phyloP scores from a whole-genome alignment of 495 filamentous ascomycete genomes.

The Apiosordaria backusii region DNA sequence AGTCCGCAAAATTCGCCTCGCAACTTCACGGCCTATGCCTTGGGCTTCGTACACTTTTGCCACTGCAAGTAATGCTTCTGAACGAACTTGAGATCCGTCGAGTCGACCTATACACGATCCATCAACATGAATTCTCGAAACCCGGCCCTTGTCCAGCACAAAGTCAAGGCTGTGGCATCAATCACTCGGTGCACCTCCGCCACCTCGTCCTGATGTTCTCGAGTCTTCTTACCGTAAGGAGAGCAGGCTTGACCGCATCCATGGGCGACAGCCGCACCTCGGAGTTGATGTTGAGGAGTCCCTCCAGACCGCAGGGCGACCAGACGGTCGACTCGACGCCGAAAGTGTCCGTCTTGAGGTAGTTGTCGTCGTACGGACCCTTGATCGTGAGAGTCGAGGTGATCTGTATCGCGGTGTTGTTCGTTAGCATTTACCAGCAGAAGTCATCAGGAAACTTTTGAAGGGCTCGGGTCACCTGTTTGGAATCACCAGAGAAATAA shows the following conservation, averaged over 20 bases:
- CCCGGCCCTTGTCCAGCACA: background rate
- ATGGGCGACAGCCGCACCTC: slow-evolving; percentile 34
- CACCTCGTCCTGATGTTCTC: slow-evolving; percentile 16
- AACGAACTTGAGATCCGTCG: slow-evolving; percentile 33
- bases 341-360: slow-evolving; percentile 38
- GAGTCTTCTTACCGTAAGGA: slow-evolving; percentile 29
- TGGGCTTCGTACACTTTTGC: slow-evolving; percentile 26
- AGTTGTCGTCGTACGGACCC: slow-evolving; percentile 39
- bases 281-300: slow-evolving; percentile 44
- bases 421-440: background rate
- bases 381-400: slow-evolving; percentile 33
- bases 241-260: slow-evolving; percentile 17
- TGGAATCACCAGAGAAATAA: slow-evolving; percentile 46
- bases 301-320: slow-evolving; percentile 41
- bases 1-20: background rate
- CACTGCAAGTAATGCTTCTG: slow-evolving; percentile 35
- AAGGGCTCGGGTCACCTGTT: slow-evolving; percentile 17
- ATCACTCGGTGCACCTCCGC: slow-evolving; percentile 10
- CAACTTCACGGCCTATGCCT: background rate
- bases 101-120: slow-evolving; percentile 27
- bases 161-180: background rate
- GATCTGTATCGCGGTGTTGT: slow-evolving; percentile 19
- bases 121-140: background rate
- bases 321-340: slow-evolving; percentile 39
- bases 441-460: too few species aligned